Conservation (phyloP, 2,329 filamentous ascomycete species). For the Sarocladium kiliense region DNA sequence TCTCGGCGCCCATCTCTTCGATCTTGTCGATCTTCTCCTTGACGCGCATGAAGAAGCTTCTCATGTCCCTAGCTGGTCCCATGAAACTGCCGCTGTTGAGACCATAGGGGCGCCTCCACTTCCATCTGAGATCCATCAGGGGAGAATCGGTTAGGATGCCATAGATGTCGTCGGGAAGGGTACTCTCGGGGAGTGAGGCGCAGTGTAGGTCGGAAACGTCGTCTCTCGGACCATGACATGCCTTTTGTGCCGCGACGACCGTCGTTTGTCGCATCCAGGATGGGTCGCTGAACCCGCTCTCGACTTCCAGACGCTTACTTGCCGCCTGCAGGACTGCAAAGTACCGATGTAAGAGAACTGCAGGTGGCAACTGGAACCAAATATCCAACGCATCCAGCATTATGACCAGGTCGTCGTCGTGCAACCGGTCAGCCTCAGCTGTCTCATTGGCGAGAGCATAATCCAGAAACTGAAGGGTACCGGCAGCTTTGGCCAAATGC, state of each 20-base stretch:
- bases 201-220: slow-evolving; percentile 30
- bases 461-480: slow-evolving; percentile 22
- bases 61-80: slow-evolving; percentile 25
- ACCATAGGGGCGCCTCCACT: slow-evolving; percentile 26
- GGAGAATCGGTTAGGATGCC: slow-evolving; percentile 26
- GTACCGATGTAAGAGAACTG: slow-evolving; percentile 29
- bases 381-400: slow-evolving; percentile 32
- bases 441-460: slow-evolving; percentile 26
- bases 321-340: slow-evolving; percentile 28
- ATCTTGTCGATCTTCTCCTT: slow-evolving; percentile 24
- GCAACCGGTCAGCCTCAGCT: slow-evolving; percentile 12
- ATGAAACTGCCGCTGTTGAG: slow-evolving; percentile 31
- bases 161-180: slow-evolving; percentile 27
- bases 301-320: slow-evolving; percentile 18
- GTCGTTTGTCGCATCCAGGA: slow-evolving; percentile 27
- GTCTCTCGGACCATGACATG: slow-evolving; percentile 21
- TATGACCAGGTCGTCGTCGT: slow-evolving; percentile 27
- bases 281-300: slow-evolving; percentile 20
- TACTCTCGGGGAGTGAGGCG: slow-evolving; percentile 29
- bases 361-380: slow-evolving; percentile 34
- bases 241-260: slow-evolving; percentile 29
- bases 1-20: slow-evolving; percentile 23
- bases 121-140: slow-evolving; percentile 26
- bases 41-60: slow-evolving; percentile 17
- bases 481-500: slow-evolving; percentile 28